phyloP scores from a whole-genome alignment of 495 filamentous ascomycete species.

The Neurospora sp. region DNA sequence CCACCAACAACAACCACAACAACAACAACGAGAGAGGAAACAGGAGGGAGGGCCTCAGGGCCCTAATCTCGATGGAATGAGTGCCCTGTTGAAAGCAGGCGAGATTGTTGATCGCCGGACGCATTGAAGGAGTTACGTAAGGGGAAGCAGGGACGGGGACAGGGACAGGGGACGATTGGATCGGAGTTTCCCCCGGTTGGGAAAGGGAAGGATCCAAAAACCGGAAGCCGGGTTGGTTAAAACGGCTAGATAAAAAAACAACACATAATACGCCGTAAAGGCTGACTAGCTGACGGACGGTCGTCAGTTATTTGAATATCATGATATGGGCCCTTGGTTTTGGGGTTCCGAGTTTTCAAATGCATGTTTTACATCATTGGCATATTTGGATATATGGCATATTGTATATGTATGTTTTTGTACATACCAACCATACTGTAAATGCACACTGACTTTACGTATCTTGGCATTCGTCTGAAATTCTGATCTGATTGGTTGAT shows the following conservation, averaged over 20 bases:
- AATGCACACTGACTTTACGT: background rate
- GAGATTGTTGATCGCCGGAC: constrained; percentile 42
- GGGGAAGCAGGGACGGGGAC: constrained; percentile 6
- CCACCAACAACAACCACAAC: background rate
- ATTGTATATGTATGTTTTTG: too few relatives aligned
- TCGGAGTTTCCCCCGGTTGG: background rate
- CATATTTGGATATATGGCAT: background rate
- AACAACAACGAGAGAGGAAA: constrained; percentile 2
- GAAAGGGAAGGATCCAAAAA: background rate
- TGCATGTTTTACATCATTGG: background rate
- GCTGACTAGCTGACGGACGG: background rate
- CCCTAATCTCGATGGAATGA: constrained; percentile 37
- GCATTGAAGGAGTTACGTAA: constrained; percentile 6
- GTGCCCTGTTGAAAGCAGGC: constrained; percentile 42
- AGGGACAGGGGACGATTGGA: constrained; percentile 3
- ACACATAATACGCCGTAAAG: background rate
- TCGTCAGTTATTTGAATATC: background rate
- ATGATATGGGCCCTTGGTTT: background rate
- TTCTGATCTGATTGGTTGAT: background rate
- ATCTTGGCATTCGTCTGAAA: background rate
- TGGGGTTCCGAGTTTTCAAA: background rate
- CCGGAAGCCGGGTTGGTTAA: background rate
- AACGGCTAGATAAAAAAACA: background rate
- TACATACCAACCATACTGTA: background rate
- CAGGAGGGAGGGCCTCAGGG: background rate